A percentile compares a stretch with the other conserved stretches of the same genome.
These are phyloP conservation scores for Euphorbia tirucalli DNA, from an alignment of 345 rosid species.

Conservation along the genomic window DNA sequence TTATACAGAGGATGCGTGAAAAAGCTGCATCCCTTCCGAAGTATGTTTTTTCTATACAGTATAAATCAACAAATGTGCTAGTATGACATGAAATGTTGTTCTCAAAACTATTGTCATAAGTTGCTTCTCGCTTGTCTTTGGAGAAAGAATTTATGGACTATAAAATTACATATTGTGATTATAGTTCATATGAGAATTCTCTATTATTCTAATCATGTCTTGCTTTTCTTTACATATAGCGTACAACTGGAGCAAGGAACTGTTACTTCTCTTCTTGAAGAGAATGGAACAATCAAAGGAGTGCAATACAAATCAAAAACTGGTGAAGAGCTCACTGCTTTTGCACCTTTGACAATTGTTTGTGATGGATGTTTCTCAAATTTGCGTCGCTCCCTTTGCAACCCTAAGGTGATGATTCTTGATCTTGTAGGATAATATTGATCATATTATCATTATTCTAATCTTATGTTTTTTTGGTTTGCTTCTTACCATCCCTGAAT, in stretches of 20 bases:
- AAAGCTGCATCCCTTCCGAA: constrained; percentile 28
- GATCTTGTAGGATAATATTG: not conserved
- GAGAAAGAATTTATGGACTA: not conserved
- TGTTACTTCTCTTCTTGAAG: constrained; percentile 33
- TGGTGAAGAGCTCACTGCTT: constrained; percentile 23
- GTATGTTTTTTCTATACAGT: constrained; percentile 14
- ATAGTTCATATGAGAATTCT: not conserved
- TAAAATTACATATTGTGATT: not conserved
- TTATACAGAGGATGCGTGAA: constrained; percentile 31
- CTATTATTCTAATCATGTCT: not conserved
- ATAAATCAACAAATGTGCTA: not conserved
- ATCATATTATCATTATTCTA: not conserved
- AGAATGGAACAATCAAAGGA: constrained; percentile 25
- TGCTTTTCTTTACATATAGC: constrained; percentile 13
- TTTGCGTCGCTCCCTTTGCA: constrained; percentile 31
- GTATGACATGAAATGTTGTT: not conserved
- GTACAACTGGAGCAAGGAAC: constrained; percentile 32
- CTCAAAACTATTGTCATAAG: not conserved
- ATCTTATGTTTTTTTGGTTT: not conserved
- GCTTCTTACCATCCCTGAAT: not conserved
- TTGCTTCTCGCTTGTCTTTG: not conserved
- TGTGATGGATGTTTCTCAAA: constrained; percentile 36
- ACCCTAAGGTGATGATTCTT: constrained; percentile 23
- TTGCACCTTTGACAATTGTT: constrained; percentile 29
- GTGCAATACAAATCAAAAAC: constrained; percentile 29